Conservation (phyloP, 2,329 filamentous ascomycete genomes). For the Fusarium oligoseptatum region DNA sequence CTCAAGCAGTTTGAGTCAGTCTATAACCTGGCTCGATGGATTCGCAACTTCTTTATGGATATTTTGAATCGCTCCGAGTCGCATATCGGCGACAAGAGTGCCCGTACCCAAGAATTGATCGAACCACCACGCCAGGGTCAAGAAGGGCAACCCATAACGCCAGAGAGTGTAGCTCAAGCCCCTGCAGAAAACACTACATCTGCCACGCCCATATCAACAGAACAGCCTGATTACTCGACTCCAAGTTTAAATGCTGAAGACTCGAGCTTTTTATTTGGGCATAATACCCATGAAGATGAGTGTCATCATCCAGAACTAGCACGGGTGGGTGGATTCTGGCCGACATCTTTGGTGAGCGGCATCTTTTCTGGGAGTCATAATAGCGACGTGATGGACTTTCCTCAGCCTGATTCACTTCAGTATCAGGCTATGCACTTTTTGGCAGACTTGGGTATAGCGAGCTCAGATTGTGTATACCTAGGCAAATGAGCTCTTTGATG, state of each 20-base stretch:
- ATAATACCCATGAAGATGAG: background rate
- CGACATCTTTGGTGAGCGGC: constrained; percentile 5
- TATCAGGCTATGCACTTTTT: constrained; percentile 31
- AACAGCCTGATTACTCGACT: background rate
- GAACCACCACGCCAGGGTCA: background rate
- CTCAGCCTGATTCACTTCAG: constrained; percentile 20
- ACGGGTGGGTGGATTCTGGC: constrained; percentile 12
- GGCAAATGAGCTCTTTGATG: background rate
- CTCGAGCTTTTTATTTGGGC: background rate
- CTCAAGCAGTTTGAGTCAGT: constrained; percentile 13
- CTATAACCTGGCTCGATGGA: constrained; percentile 18
- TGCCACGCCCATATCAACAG: background rate
- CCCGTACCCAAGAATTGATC: background rate
- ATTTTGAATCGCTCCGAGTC: constrained; percentile 1
- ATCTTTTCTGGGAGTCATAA: constrained; percentile 1
- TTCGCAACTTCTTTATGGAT: constrained; percentile 30
- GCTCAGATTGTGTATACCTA: background rate
- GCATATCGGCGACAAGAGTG: background rate
- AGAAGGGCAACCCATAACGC: background rate
- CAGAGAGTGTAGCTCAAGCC: background rate
- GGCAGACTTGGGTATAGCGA: constrained; percentile 15
- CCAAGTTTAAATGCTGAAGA: background rate
- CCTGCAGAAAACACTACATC: background rate
- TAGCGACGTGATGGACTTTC: constrained; percentile 9
- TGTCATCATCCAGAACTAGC: background rate